phyloP scores from a whole-genome alignment of 1,284 basidiomycete species.

The Papiliotrema terrestris region DNA sequence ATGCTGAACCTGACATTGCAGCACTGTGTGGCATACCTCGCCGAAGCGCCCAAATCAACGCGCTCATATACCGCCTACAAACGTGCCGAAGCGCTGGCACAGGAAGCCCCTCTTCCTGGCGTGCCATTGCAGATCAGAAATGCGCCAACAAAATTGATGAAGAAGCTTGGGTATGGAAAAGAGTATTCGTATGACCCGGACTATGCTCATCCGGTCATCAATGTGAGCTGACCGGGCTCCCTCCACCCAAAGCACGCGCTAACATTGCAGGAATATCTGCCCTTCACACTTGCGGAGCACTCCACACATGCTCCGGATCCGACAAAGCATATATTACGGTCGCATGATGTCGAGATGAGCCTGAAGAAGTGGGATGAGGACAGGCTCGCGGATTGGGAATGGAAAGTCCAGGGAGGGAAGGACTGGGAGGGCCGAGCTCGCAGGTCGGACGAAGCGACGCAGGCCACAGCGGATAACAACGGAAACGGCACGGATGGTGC shows the following conservation, averaged over 20 bases:
- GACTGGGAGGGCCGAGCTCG: conserved; percentile 60
- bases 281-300: conserved; percentile 44
- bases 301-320: conserved; percentile 28
- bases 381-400: conserved; percentile 69
- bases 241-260: too few relatives aligned
- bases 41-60: conserved; percentile 79
- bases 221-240: too few relatives aligned
- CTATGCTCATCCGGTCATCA: conserved; percentile 70
- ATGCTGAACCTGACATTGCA: conserved; percentile 43
- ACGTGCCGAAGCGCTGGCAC: conserved; percentile 64
- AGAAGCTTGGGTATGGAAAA: conserved; percentile 69
- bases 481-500: background rate
- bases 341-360: conserved; percentile 54
- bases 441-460: too few relatives aligned
- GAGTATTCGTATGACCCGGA: conserved; percentile 76
- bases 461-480: too few relatives aligned
- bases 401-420: conserved; percentile 58
- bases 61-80: conserved; percentile 73
- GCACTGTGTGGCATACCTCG: conserved; percentile 75
- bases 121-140: conserved; percentile 79
- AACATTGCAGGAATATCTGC: conserved; percentile 50
- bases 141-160: conserved; percentile 79
- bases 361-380: conserved; percentile 71
- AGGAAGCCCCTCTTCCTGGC: conserved; percentile 43
- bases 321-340: conserved; percentile 53